Evolutionary conservation across 2,329 filamentous ascomycete genomes (phyloP).

Genomic region (Ascochyta fabae): DNA sequence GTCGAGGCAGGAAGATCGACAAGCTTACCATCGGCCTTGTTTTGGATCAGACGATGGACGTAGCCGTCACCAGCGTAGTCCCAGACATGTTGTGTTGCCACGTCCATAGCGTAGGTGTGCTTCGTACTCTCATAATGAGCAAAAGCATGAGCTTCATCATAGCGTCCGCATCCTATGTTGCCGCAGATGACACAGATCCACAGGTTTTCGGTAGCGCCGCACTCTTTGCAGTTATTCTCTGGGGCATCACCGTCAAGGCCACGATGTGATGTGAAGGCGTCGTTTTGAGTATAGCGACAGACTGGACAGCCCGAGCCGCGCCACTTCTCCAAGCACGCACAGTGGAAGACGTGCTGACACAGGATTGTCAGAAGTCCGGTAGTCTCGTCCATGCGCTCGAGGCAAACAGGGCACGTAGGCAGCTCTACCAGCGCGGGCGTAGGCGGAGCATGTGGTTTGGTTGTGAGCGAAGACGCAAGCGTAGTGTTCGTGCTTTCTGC

Average conservation of each 20-base stretch:
- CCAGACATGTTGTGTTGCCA: slow-evolving; percentile 95
- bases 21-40: slow-evolving; percentile 89
- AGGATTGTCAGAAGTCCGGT: slow-evolving; percentile 93
- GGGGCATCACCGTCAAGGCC: slow-evolving; percentile 49
- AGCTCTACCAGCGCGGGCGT: slow-evolving; percentile 88
- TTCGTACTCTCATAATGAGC: slow-evolving; percentile 89
- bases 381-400: slow-evolving; percentile 98
- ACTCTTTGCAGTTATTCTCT: slow-evolving; percentile 79
- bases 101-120: slow-evolving; percentile 91
- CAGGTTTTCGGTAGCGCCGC: slow-evolving; percentile 79
- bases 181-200: slow-evolving; percentile 97
- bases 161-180: slow-evolving; percentile 89
- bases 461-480: slow-evolving; percentile 57
- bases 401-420: slow-evolving; percentile 93
- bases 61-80: slow-evolving; percentile 96
- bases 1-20: slow-evolving; percentile 77
- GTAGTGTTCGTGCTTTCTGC: slow-evolving; percentile 26
- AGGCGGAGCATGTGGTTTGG: slow-evolving; percentile 70
- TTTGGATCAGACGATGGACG: slow-evolving; percentile 92
- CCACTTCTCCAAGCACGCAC: slow-evolving; percentile 95
- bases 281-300: slow-evolving; percentile 83
- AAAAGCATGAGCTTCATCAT: slow-evolving; percentile 92
- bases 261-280: slow-evolving; percentile 46
- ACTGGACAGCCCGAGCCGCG: slow-evolving; percentile 92
- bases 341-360: slow-evolving; percentile 98